Evolutionary conservation across 106 monocot genomes (phyloP), one percentile per base, ranked within the genome.

Genomic region (Apostasia ramifera): DNA sequence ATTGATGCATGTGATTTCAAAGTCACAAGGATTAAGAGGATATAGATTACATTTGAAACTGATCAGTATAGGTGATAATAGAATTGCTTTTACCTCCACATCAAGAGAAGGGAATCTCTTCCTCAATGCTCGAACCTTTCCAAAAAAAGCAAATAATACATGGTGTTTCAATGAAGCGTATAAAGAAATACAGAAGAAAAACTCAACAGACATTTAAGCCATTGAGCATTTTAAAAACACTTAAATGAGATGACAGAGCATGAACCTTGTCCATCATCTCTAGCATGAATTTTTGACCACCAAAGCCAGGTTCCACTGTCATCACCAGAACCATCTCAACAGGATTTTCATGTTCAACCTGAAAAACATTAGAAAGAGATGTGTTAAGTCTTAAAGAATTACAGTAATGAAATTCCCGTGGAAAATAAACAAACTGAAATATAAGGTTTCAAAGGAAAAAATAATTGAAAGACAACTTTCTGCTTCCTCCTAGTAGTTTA

Each of bases 281-380:
- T 59, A 89, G 86, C 92, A 92, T 97, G 71, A 97, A 97, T 47
- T 97, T 92, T 68, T 97, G 95, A 15, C 95, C 92, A 56, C 95
- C 95, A 85, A 97, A 97, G 41, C 92, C 95, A 67, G 95, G 95
- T 71, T 97, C 95, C 45, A 97, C 95, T 12, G 95, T 92, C 95
- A 97, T 97, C 68, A 97, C 84, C 63, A 97, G 86, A 56, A 97
- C 95, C 86, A 97, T 55, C 69, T 97, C 89, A 14, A 97, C 84
- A 52, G 92, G 86, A 81, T 89, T 79, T 66, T 80, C 83, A 77
- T 81, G 57, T 79, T 97, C 95, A 66, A 97, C 85, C 92, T 97
- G 73, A 40, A 15, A 59, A 79, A 15, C 61, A 79, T 69, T 15
- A 69, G 53, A 66, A 53, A 54, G 46, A 66, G 6, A 58, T 54